Evolutionary conservation across 768 basidiomycete species (phyloP).

Genomic region (Lactarius psammicola): DNA sequence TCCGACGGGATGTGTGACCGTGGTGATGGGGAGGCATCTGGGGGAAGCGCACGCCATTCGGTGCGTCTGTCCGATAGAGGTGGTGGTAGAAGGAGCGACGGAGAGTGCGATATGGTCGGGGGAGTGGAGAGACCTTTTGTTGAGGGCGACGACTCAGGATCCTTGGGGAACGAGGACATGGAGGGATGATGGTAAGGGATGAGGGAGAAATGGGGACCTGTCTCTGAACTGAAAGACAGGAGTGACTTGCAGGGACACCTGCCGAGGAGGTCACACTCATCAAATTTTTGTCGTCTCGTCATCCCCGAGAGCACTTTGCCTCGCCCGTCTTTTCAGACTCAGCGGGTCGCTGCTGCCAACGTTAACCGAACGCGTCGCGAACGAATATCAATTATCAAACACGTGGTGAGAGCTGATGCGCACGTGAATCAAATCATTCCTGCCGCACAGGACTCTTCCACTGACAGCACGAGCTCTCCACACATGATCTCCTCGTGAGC

Average conservation of each 20-base stretch:
- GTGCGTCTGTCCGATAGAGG: neutral
- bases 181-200: neutral
- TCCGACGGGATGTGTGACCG: slow-evolving; percentile 23
- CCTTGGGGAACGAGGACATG: slow-evolving; percentile 5
- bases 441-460: slow-evolving; percentile 25
- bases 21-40: slow-evolving; percentile 15
- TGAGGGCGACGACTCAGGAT: neutral
- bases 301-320: neutral
- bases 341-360: neutral
- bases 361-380: slow-evolving; percentile 1
- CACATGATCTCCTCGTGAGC: slow-evolving; percentile 38
- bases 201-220: neutral
- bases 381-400: neutral
- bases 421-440: slow-evolving; percentile 29
- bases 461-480: slow-evolving; percentile 33
- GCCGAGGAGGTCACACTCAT: neutral
- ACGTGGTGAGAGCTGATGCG: neutral
- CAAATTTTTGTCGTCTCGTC: neutral
- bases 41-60: slow-evolving; percentile 26
- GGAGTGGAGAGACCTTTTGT: neutral
- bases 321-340: neutral
- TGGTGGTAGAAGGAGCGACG: neutral
- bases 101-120: neutral
- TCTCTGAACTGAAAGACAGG: neutral
- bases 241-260: neutral